A percentile compares a stretch with the other conserved stretches of the same genome.
Conservation (phyloP, 768 basidiomycete genomes). For the Hirschioporus abietinus region DNA sequence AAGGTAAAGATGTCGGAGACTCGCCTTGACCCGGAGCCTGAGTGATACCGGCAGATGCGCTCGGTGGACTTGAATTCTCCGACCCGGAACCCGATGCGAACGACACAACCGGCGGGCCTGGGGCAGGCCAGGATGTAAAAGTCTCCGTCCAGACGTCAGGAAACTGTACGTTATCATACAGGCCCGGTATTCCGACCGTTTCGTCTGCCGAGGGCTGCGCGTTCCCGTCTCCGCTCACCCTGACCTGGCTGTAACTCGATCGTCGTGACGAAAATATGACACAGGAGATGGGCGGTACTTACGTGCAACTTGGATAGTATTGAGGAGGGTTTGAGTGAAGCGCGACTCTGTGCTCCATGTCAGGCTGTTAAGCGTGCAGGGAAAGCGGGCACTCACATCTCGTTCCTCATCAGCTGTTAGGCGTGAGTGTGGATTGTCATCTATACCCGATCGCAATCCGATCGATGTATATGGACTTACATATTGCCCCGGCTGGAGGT, state of each 20-base stretch:
- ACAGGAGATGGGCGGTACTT: slow-evolving; percentile 18
- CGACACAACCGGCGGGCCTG: slow-evolving; percentile 21
- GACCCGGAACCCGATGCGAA: slow-evolving; percentile 3
- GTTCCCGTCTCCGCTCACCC: slow-evolving; percentile 22
- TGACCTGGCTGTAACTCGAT: slow-evolving; percentile 24
- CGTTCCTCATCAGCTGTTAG: slow-evolving; percentile 39
- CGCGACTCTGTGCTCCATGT: slow-evolving; percentile 30
- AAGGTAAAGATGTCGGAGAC: not conserved
- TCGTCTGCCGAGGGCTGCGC: slow-evolving; percentile 17
- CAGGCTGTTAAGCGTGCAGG: not conserved
- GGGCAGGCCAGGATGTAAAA: slow-evolving; percentile 19
- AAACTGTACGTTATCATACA: slow-evolving; percentile 21
- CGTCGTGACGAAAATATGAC: not conserved
- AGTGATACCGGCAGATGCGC: not conserved
- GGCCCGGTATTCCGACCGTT: slow-evolving; percentile 21
- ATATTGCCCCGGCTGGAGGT: slow-evolving; percentile 42
- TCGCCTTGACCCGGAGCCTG: not conserved
- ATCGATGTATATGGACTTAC: slow-evolving; percentile 25
- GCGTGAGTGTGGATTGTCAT: not conserved
- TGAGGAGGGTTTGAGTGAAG: slow-evolving; percentile 40
- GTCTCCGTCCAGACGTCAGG: slow-evolving; percentile 23
- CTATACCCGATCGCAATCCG: slow-evolving; percentile 1
- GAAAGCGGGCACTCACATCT: slow-evolving; percentile 32
- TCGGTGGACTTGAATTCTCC: not conserved
- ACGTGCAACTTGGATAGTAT: slow-evolving; percentile 47